Evolutionary conservation across 2,329 filamentous ascomycete species (phyloP).

Genomic region (Lanzia echinophila): DNA sequence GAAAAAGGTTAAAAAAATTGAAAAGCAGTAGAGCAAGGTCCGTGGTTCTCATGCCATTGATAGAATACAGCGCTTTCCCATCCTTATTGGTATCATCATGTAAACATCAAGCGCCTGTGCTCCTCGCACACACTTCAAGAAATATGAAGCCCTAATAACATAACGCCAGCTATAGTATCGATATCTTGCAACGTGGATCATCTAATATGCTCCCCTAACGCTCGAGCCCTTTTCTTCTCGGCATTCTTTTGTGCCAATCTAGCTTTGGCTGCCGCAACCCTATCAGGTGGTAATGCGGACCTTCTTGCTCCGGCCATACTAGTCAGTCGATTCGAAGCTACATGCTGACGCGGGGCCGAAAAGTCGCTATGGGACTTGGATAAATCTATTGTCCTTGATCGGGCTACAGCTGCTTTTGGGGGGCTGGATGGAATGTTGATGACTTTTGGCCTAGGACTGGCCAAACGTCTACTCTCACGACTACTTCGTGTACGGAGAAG

Average conservation of each 20-base stretch:
- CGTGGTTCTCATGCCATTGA: too few species aligned
- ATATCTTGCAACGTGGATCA: neutral
- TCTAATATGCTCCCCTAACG: constrained; percentile 10
- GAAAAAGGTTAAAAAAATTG: too few species aligned
- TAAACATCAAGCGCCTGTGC: neutral
- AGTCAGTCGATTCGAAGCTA: constrained; percentile 17
- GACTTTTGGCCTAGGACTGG: constrained; percentile 25
- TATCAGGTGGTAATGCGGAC: constrained; percentile 26
- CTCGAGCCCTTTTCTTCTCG: constrained; percentile 23
- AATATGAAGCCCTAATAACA: neutral
- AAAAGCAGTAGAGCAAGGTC: too few species aligned
- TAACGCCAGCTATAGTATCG: neutral
- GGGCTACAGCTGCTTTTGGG: constrained; percentile 19
- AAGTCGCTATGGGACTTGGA: constrained; percentile 16
- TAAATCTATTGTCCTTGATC: constrained; percentile 15
- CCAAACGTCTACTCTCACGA: constrained; percentile 15
- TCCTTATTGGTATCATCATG: neutral
- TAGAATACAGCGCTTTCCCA: neutral
- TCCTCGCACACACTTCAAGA: neutral
- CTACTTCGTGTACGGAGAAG: constrained; percentile 11
- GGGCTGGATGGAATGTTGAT: constrained; percentile 27
- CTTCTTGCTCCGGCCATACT: constrained; percentile 20
- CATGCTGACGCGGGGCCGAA: constrained; percentile 1
- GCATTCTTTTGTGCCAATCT: constrained; percentile 28
- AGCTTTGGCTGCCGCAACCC: constrained; percentile 30